phyloP scores from a whole-genome alignment of 176 grass and related monocot species.

The Oryza punctata region DNA sequence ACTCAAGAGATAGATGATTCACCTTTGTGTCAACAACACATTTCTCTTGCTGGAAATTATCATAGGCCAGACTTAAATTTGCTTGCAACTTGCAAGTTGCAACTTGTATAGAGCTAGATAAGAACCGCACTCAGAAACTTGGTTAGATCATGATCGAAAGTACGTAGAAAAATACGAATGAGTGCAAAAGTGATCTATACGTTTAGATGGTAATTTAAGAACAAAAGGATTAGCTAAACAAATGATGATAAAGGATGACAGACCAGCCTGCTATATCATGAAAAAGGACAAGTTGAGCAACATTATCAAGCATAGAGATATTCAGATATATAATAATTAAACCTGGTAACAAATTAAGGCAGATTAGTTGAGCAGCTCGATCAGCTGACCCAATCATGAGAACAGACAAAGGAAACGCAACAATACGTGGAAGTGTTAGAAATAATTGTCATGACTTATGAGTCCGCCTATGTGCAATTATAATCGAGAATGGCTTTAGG shows the following conservation, averaged over 20 bases:
- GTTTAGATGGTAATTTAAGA: not conserved
- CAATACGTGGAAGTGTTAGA: not conserved
- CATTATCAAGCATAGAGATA: conserved; percentile 29
- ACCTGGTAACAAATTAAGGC: conserved; percentile 32
- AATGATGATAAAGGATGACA: not conserved
- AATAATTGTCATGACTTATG: not conserved
- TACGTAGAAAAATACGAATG: conserved; percentile 30
- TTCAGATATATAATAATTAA: conserved; percentile 34
- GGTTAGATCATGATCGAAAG: not conserved
- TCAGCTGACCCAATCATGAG: conserved; percentile 43
- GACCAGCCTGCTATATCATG: conserved; percentile 43
- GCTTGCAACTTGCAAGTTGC: conserved; percentile 40
- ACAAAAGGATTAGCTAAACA: conserved; percentile 15
- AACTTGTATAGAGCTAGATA: conserved; percentile 39
- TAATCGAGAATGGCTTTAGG: too few relatives aligned
- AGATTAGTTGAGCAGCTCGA: conserved; percentile 37
- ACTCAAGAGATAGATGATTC: conserved; percentile 5
- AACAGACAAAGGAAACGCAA: conserved; percentile 28
- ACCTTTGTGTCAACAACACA: conserved; percentile 48
- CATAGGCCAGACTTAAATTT: conserved; percentile 20
- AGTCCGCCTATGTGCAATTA: not conserved
- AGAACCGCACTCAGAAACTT: conserved; percentile 35
- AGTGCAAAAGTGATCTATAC: conserved; percentile 3
- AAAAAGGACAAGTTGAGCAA: conserved; percentile 36
- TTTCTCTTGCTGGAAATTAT: conserved; percentile 25